These are phyloP conservation scores for Coleophoma crateriformis DNA, from an alignment of 2,329 filamentous ascomycete species.

Conservation along the genomic window DNA sequence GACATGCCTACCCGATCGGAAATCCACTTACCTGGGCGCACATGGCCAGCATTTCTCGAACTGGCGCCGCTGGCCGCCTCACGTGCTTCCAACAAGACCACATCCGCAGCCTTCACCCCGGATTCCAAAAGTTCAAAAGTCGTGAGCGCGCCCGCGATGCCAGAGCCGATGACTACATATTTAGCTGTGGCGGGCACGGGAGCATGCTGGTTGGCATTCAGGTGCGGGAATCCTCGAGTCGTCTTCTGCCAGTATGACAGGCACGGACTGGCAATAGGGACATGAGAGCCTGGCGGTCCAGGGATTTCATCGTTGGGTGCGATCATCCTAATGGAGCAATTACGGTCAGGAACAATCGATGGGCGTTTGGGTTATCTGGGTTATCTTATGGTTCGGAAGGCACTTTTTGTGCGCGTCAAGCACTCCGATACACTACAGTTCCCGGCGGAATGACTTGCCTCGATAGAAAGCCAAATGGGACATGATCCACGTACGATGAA, in stretches of 20 bases:
- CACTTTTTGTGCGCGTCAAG: no score
- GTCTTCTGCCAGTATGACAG: slow-evolving; percentile 39
- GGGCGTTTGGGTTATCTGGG: no score
- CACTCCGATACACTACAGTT: no score
- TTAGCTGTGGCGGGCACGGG: slow-evolving; percentile 19
- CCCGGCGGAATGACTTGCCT: no score
- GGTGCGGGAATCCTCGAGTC: slow-evolving; percentile 34
- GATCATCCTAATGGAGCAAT: no score
- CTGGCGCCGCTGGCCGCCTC: slow-evolving; percentile 26
- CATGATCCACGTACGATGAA: no score
- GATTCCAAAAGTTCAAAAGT: slow-evolving; percentile 13
- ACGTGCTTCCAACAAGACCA: slow-evolving; percentile 27
- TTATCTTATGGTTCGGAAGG: no score
- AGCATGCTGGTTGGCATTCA: slow-evolving; percentile 30
- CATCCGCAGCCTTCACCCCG: slow-evolving; percentile 11
- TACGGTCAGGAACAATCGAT: no score
- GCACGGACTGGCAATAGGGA: slow-evolving; percentile 22
- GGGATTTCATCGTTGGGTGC: no score
- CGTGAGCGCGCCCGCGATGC: slow-evolving; percentile 9
- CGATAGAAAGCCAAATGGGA: no score
- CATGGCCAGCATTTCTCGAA: slow-evolving; percentile 28
- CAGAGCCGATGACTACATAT: slow-evolving; percentile 12
- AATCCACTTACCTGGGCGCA: slow-evolving; percentile 13
- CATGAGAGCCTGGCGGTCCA: not conserved
- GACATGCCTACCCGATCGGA: not conserved